Conservation (phyloP, 192 early-diverging fungal species). For the Entomortierella beljakovae region DNA sequence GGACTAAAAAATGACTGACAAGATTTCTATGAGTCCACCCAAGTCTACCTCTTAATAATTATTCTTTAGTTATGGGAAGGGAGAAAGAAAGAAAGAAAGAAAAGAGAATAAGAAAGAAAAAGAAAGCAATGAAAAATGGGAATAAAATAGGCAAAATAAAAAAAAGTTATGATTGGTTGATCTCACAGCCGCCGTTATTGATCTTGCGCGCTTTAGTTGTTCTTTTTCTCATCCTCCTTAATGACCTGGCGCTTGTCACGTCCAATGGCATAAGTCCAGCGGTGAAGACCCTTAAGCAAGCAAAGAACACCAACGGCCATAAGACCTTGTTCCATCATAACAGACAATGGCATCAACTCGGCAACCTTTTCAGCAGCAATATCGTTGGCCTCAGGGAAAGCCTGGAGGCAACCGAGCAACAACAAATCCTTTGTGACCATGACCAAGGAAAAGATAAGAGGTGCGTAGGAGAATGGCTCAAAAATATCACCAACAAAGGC, state of each 20-base stretch:
- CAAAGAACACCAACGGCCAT: conserved; percentile 7
- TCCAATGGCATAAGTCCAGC: conserved; percentile 50
- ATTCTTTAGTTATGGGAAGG: too few relatives aligned
- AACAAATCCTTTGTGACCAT: conserved; percentile 38
- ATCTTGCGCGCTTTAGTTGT: conserved; percentile 45
- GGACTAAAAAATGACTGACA: too few relatives aligned
- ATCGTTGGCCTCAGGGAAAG: conserved; percentile 22
- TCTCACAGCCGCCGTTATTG: too few relatives aligned
- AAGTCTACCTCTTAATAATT: too few relatives aligned
- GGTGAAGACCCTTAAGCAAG: conserved; percentile 38
- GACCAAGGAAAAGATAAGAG: conserved; percentile 21
- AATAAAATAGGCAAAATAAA: too few relatives aligned
- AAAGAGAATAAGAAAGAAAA: background rate
- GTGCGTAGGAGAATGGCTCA: conserved; percentile 32
- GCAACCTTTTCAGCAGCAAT: conserved; percentile 31
- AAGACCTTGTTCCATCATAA: conserved; percentile 24
- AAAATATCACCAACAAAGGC: conserved; percentile 24
- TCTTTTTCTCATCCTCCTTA: conserved; percentile 24
- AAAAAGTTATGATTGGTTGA: background rate
- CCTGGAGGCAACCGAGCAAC: conserved; percentile 22
- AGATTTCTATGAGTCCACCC: too few relatives aligned
- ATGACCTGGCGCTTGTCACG: conserved; percentile 55
- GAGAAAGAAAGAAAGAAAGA: background rate
- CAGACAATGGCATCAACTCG: conserved; percentile 32
- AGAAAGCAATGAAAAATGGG: background rate